Evolutionary conservation across 2,329 filamentous ascomycete species (phyloP).

Genomic region (Aspergillus japonicus): DNA sequence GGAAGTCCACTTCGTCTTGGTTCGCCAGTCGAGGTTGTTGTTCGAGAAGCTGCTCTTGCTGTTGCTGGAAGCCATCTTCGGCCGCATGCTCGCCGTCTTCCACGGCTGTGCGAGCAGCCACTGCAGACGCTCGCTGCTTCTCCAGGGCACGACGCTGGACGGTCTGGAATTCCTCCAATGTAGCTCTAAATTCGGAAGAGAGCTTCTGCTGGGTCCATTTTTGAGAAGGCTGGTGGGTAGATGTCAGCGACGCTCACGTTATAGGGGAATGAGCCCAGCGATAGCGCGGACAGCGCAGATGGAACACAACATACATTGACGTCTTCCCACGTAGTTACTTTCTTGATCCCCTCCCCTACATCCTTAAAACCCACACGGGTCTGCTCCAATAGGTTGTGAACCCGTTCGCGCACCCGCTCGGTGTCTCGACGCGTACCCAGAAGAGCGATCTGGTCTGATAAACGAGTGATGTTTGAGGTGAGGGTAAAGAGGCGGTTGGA

Average conservation of each 20-base stretch:
- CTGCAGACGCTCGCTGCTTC: slow-evolving; percentile 84
- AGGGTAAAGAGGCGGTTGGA: slow-evolving; percentile 87
- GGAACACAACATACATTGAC: slow-evolving; percentile 61
- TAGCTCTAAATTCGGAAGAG: slow-evolving; percentile 86
- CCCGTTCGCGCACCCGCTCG: slow-evolving; percentile 82
- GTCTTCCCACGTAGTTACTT: slow-evolving; percentile 81
- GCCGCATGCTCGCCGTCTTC: slow-evolving; percentile 51
- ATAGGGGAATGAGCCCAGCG: background rate
- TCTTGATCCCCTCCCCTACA: slow-evolving; percentile 90
- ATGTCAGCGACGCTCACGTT: slow-evolving; percentile 14
- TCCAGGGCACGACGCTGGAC: slow-evolving; percentile 89
- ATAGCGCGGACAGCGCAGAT: background rate
- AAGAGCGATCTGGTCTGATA: slow-evolving; percentile 79
- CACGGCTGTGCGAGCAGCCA: slow-evolving; percentile 76
- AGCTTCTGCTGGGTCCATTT: slow-evolving; percentile 96
- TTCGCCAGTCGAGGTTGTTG: slow-evolving; percentile 78
- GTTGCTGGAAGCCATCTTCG: slow-evolving; percentile 47
- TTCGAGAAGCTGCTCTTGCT: slow-evolving; percentile 71
- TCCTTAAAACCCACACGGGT: slow-evolving; percentile 84
- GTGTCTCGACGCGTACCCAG: slow-evolving; percentile 90
- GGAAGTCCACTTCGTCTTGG: slow-evolving; percentile 96
- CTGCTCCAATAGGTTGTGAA: slow-evolving; percentile 83
- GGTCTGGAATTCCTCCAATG: slow-evolving; percentile 84
- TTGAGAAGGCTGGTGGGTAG: slow-evolving; percentile 70
- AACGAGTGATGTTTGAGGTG: slow-evolving; percentile 80